phyloP scores from a whole-genome alignment of 805 yeast genomes.

The Yarrowia sp. region DNA sequence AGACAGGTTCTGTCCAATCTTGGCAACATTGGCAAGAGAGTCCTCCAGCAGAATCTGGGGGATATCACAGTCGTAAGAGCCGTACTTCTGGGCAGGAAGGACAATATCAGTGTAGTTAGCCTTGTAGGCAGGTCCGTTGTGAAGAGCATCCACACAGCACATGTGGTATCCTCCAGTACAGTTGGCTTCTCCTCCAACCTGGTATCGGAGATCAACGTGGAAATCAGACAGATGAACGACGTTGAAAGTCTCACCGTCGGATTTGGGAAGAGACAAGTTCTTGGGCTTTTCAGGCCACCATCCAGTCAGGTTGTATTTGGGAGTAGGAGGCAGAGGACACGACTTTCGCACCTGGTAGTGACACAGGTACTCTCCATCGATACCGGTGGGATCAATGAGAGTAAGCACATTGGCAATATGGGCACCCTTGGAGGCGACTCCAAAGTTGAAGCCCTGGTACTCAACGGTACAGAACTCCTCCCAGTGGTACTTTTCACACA shows the following conservation, averaged over 20 bases:
- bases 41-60: conserved; percentile 68
- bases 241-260: conserved; percentile 55
- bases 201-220: conserved; percentile 62
- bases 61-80: conserved; percentile 70
- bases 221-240: conserved; percentile 75
- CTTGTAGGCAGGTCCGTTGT: conserved; percentile 39
- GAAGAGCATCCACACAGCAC: conserved; percentile 60
- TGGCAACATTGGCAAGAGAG: conserved; percentile 57
- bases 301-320: conserved; percentile 27
- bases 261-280: conserved; percentile 55
- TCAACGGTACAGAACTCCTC: conserved; percentile 25
- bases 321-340: conserved; percentile 26
- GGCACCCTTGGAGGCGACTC: conserved; percentile 24
- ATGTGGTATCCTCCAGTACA: conserved; percentile 54
- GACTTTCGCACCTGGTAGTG: conserved; percentile 52
- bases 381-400: conserved; percentile 59
- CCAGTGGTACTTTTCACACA: conserved; percentile 34
- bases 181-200: conserved; percentile 55
- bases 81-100: conserved; percentile 66
- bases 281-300: conserved; percentile 54
- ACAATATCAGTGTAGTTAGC: conserved; percentile 44
- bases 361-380: conserved; percentile 63
- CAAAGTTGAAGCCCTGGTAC: conserved; percentile 33
- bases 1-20: conserved; percentile 50
- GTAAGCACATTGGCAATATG: conserved; percentile 59